phyloP scores from a whole-genome alignment of 2,329 filamentous ascomycete species.

The Penicillium hordei region DNA sequence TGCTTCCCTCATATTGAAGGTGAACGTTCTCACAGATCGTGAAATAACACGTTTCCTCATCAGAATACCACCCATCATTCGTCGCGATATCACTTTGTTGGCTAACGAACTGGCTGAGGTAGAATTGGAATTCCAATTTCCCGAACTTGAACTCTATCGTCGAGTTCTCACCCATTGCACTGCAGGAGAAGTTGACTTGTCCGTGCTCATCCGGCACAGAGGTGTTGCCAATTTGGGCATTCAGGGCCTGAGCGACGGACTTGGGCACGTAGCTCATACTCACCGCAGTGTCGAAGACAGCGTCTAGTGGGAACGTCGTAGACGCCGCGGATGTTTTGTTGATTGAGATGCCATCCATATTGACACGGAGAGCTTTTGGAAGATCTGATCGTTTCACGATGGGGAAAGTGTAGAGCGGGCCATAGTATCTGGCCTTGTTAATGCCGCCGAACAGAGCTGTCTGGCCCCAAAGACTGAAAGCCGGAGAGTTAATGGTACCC shows the following conservation, averaged over 20 bases:
- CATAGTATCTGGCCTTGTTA: constrained; percentile 8
- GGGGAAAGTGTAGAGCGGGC: constrained; percentile 7
- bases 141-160: neutral
- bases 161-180: neutral
- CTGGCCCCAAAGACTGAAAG: neutral
- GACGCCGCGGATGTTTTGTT: neutral
- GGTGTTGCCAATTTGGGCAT: neutral
- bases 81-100: neutral
- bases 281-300: neutral
- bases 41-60: neutral
- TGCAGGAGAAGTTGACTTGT: neutral
- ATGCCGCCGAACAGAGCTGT: constrained; percentile 12
- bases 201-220: neutral
- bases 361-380: neutral
- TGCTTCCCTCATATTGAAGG: neutral
- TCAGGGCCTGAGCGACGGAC: neutral
- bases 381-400: neutral
- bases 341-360: neutral
- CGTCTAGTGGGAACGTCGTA: neutral
- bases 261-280: neutral
- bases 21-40: neutral
- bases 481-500: neutral
- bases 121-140: neutral
- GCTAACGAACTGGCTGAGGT: neutral
- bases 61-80: neutral